These are phyloP conservation scores for Globisporangium lucens DNA, from an alignment of 352 stramenopile genomes.

Conservation along the genomic window DNA sequence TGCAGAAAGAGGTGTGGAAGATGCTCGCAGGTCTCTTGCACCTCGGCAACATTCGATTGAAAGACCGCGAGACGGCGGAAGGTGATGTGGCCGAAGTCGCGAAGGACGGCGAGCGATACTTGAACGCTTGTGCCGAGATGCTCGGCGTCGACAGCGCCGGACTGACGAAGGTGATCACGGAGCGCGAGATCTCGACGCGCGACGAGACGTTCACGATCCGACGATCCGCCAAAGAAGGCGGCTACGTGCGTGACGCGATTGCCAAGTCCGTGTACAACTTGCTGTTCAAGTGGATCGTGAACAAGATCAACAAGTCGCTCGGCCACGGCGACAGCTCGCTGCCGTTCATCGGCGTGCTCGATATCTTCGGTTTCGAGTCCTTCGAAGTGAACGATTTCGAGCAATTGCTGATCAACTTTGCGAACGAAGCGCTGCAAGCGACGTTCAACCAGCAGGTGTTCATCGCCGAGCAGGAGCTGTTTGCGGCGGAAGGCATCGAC, in stretches of 20 bases:
- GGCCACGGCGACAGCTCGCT: conserved; percentile 68
- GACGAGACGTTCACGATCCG: conserved; percentile 82
- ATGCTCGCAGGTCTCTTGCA: conserved; percentile 76
- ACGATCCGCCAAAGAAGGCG: conserved; percentile 72
- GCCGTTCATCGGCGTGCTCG: conserved; percentile 92
- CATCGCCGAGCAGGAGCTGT: conserved; percentile 83
- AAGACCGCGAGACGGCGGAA: conserved; percentile 77
- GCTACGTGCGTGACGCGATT: conserved; percentile 89
- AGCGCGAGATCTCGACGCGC: conserved; percentile 74
- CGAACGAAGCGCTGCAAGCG: conserved; percentile 85
- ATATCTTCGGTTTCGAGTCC: conserved; percentile 98
- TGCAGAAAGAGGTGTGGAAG: conserved; percentile 80
- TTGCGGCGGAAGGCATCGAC: conserved; percentile 75
- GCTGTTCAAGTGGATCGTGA: conserved; percentile 84
- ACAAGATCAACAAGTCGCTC: conserved; percentile 80
- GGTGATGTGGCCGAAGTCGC: conserved; percentile 73
- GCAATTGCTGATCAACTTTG: conserved; percentile 89
- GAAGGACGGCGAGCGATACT: conserved; percentile 43
- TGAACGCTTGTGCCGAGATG: conserved; percentile 52
- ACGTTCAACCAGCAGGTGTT: conserved; percentile 91
- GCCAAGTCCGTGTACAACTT: conserved; percentile 93
- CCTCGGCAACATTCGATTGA: conserved; percentile 75
- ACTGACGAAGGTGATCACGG: conserved; percentile 75
- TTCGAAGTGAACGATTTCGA: conserved; percentile 94
- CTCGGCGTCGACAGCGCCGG: conserved; percentile 69